Evolutionary conservation across 805 yeast genomes (phyloP), one percentile per base, ranked within the genome.

Genomic region (Hemisphaericaspora nanyangensis): DNA sequence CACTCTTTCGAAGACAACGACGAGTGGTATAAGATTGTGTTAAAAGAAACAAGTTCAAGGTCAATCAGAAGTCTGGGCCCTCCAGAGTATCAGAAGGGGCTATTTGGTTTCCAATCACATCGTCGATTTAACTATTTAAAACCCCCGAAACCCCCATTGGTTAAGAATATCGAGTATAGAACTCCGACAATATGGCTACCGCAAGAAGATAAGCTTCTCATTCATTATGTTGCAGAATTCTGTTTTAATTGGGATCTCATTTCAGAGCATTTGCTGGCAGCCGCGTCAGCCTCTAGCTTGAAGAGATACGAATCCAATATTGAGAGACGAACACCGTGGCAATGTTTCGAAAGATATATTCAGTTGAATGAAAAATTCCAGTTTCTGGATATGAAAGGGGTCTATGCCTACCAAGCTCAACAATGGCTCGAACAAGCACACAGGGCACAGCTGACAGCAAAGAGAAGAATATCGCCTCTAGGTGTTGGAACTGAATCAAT

Each of bases 291-390:
- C 47, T 29, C 37, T 4, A 43, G 38, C 17, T 49, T 68, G 37
- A 61, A 56, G 38, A 77, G 82, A 11, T 89, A 87, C 58, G 76
- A 80, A 28, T 85, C 98, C 1, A 89, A 87, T 53, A 87, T 89
- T 41, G 98, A 93, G 60, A 77, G 97, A 53, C 76, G 99, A 53
- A 93, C 98, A 0, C 95, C 99, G 0, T 93, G 99, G 99, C 98
- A 91, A 58, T 91, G 98, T 58, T 93, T 93, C 65, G 99, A 93
- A 61, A 70, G 99, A 48, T 93, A 91, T 69, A 82, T 90, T 44
- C 98, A 91, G 63, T 71, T 93, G 48, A 88, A 86, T 51, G 96
- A 91, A 43, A 81, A 82, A 42, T 91, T 89, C 52, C 95, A 87
- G 47, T 77, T 87, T 44, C 69, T 79, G 30, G 98, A 91, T 54